Percentiles rank a stretch among this genome's conserved stretches.
Evolutionary conservation across 2,329 filamentous ascomycete species (phyloP).

Genomic region (Knufia fluminis): DNA sequence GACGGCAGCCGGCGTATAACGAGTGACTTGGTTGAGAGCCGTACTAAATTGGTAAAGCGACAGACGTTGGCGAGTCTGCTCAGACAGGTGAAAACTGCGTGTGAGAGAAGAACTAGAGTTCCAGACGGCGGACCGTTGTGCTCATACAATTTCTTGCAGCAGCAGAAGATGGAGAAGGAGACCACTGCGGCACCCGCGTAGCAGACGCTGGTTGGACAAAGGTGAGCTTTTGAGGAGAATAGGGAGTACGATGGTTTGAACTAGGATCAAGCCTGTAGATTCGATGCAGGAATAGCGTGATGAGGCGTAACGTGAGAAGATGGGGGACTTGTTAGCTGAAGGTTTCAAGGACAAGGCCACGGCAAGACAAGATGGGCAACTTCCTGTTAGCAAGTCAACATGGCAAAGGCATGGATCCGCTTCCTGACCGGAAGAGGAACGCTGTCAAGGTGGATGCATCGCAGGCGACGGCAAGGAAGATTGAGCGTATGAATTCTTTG

Average conservation of each 20-base stretch:
- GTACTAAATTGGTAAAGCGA: neutral
- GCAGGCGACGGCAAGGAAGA: neutral
- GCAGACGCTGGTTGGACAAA: neutral
- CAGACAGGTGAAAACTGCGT: neutral
- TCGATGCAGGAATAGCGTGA: neutral
- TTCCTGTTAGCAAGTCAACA: neutral
- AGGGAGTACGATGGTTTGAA: constrained; percentile 1
- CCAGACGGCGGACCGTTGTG: neutral
- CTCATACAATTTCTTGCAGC: neutral
- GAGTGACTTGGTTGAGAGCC: neutral
- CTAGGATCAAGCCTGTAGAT: constrained; percentile 1
- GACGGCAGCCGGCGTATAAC: neutral
- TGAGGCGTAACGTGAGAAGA: neutral
- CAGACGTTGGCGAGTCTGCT: neutral
- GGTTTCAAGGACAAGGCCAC: neutral
- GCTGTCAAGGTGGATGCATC: neutral
- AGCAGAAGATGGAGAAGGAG: neutral
- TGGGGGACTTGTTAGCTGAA: neutral
- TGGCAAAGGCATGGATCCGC: neutral
- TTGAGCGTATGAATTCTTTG: neutral
- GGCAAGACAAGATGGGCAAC: neutral
- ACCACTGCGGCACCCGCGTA: neutral
- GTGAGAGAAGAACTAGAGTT: neutral
- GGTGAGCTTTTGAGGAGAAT: neutral
- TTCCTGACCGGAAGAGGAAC: neutral